phyloP scores from a whole-genome alignment of 306 rosid species.

The Quercus wislizeni region DNA sequence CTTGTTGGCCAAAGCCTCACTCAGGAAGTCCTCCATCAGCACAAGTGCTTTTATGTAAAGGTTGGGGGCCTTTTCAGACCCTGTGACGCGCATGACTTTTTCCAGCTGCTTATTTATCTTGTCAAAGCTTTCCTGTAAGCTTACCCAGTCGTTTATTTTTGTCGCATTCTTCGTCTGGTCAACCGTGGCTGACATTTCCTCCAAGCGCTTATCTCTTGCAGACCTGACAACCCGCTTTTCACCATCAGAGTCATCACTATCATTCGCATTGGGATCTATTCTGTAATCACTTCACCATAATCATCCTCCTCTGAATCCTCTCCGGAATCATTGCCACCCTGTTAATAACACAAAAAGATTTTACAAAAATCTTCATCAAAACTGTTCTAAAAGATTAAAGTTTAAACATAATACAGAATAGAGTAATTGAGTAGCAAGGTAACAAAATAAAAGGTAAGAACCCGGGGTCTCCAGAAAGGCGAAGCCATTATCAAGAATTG shows the following conservation, averaged over 20 bases:
- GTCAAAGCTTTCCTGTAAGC: slow-evolving; percentile 93
- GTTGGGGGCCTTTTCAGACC: slow-evolving; percentile 65
- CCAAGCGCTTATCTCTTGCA: slow-evolving; percentile 83
- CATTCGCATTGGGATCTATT: slow-evolving; percentile 54
- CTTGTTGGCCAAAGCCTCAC: slow-evolving; percentile 88
- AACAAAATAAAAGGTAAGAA: neutral
- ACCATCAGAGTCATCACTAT: slow-evolving; percentile 70
- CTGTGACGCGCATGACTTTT: slow-evolving; percentile 90
- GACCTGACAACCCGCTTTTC: slow-evolving; percentile 74
- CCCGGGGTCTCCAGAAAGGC: slow-evolving; percentile 21
- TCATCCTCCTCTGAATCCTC: slow-evolving; percentile 56
- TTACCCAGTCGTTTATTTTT: slow-evolving; percentile 96
- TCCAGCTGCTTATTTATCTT: slow-evolving; percentile 90
- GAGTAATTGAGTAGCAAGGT: neutral
- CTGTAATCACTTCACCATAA: slow-evolving; percentile 25
- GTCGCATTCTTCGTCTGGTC: slow-evolving; percentile 97
- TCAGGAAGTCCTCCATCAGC: slow-evolving; percentile 77
- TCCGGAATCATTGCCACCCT: slow-evolving; percentile 80
- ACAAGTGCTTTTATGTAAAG: slow-evolving; percentile 89
- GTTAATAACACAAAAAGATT: slow-evolving; percentile 1
- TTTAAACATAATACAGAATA: neutral
- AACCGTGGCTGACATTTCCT: slow-evolving; percentile 77
- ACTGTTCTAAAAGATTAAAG: neutral
- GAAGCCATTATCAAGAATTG: slow-evolving; percentile 28
- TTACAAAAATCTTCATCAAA: neutral